Conservation (phyloP, 352 stramenopile genomes). For the Phytophthora podocarpi region DNA sequence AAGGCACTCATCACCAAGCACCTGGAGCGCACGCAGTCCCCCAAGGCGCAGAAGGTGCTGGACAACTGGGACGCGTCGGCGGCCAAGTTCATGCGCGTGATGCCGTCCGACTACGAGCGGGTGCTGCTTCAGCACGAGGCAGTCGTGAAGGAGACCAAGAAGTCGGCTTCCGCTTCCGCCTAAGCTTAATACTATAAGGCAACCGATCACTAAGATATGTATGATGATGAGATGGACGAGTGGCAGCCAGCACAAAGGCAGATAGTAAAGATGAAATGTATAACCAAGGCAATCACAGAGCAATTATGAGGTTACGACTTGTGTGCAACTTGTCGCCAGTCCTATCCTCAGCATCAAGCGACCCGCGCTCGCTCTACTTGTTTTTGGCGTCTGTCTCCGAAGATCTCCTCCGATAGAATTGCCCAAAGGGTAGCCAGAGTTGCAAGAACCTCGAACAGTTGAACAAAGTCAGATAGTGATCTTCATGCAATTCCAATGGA, state of each 20-base stretch:
- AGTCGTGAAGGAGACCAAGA: constrained; percentile 41
- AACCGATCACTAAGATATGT: constrained; percentile 27
- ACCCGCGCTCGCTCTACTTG: too few relatives aligned
- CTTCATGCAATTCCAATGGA: too few relatives aligned
- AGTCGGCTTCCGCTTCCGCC: constrained; percentile 26
- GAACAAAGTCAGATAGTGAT: constrained; percentile 6
- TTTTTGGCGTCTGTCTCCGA: too few relatives aligned
- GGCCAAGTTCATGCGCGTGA: constrained; percentile 63
- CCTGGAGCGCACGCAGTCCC: constrained; percentile 87
- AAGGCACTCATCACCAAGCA: constrained; percentile 91
- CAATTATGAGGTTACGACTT: too few relatives aligned
- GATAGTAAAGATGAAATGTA: constrained; percentile 13
- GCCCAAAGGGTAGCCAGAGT: too few relatives aligned
- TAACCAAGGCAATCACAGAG: too few relatives aligned
- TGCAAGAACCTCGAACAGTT: constrained; percentile 3
- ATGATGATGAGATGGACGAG: constrained; percentile 17
- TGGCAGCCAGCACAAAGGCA: constrained; percentile 1
- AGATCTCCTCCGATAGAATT: too few relatives aligned
- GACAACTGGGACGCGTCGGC: constrained; percentile 87
- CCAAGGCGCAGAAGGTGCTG: constrained; percentile 87
- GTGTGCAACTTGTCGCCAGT: too few relatives aligned
- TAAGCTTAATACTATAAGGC: too few relatives aligned
- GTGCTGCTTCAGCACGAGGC: constrained; percentile 51
- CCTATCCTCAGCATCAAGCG: too few relatives aligned
- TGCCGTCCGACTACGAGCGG: constrained; percentile 72